Evolutionary conservation across 257 asterid genomes (phyloP), one percentile per base, ranked within the genome.

Genomic region (Primulina eburnea): DNA sequence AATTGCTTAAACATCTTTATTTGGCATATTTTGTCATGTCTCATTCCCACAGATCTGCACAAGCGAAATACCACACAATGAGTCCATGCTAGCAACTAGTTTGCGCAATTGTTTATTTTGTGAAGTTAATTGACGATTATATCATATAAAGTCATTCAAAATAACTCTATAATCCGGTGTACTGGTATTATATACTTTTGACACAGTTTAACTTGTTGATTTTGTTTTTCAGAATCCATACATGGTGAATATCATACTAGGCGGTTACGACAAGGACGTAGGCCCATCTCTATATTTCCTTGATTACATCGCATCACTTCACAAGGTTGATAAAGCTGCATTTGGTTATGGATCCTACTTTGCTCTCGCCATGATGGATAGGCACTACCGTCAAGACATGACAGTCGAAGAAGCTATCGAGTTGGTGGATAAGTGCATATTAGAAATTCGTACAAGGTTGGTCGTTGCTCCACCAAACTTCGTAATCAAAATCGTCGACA

Each of bases 391-490:
- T 17, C 72, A 67, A 40, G 98, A 92, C 84, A 94, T 94, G 99
- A 82, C 86, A 0, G 80, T 91, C 0, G 97, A 94, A 50, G 97
- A 91, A 78, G 99, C 99, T 10, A 73, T 89, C 40, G 93, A 84
- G 57, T 77, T 92, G 79, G 97, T 85, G 1, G 98, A 93, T 62
- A 86, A 93, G 80, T 79, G 86, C 87, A 82, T 92, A 12, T 24
- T 79, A 16, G 98, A 92, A 69, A 92, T 92, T 2, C 82, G 98
- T 17, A 82, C 87, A 34, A 88, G 98, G 86, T 81, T 92, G 65
- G 98, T 88, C 6, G 81, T 92, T 29, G 97, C 97, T 67, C 97
- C 97, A 43, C 98, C 97, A 1, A 92, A 92, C 83, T 92, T 92
- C 21, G 83, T 92, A 10, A 92, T 94, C 77, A 94, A 94, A 74